These are phyloP conservation scores for Fistulifera pelliculosa DNA, from an alignment of 108 stramenopile genomes.

Conservation along the genomic window DNA sequence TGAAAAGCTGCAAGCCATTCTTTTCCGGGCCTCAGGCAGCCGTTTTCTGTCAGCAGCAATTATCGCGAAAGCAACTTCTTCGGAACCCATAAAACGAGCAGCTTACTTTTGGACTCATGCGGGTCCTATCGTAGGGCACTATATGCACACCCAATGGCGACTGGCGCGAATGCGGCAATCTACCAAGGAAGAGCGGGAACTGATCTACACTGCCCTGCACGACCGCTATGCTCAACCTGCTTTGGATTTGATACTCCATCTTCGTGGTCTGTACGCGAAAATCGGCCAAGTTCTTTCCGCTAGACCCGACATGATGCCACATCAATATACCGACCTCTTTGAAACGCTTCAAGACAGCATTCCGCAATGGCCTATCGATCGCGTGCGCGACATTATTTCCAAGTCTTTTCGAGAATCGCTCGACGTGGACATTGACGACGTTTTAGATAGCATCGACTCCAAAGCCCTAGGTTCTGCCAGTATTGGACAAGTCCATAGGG, in stretches of 20 bases:
- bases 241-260: constrained; percentile 39
- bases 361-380: constrained; percentile 44
- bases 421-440: constrained; percentile 37
- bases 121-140: constrained; percentile 61
- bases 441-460: constrained; percentile 48
- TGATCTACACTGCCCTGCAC: constrained; percentile 41
- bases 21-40: too few species aligned
- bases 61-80: too few species aligned
- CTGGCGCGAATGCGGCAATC: constrained; percentile 12
- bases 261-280: constrained; percentile 43
- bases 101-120: constrained; percentile 50
- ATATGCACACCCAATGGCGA: constrained; percentile 59
- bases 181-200: constrained; percentile 21
- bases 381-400: constrained; percentile 25
- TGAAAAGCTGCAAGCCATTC: too few species aligned
- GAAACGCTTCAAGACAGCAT: constrained; percentile 45
- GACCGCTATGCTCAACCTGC: constrained; percentile 29
- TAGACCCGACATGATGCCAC: constrained; percentile 63
- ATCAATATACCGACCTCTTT: constrained; percentile 51
- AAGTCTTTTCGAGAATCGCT: constrained; percentile 21
- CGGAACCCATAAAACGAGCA: constrained; percentile 28
- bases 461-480: constrained; percentile 53
- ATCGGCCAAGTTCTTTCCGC: constrained; percentile 32
- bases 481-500: constrained; percentile 65
- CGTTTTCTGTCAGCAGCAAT: too few species aligned